Percentiles rank a stretch among this genome's conserved stretches.
These are phyloP conservation scores for Pascua sp. DNA, from an alignment of 1,284 basidiomycete genomes.

Conservation along the genomic window DNA sequence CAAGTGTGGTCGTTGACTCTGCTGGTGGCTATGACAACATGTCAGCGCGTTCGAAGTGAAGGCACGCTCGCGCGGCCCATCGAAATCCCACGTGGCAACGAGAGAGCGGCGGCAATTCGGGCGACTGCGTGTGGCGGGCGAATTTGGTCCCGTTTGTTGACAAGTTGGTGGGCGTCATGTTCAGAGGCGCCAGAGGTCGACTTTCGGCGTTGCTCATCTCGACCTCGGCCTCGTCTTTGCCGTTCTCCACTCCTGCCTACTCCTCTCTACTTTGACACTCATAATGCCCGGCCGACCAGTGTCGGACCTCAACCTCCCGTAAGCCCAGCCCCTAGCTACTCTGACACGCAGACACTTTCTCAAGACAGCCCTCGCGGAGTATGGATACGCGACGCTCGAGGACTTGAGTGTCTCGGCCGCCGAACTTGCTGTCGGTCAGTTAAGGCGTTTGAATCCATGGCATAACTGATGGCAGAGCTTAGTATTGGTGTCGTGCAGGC, in stretches of 20 bases:
- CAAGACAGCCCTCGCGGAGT: constrained; percentile 33
- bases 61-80: too few species aligned
- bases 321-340: not conserved
- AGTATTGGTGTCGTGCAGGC: constrained; percentile 28
- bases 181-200: too few species aligned
- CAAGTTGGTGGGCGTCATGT: too few species aligned
- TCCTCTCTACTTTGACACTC: not conserved
- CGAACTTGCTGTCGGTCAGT: constrained; percentile 39
- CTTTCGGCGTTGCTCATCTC: too few species aligned
- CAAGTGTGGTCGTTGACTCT: too few species aligned
- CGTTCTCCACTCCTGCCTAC: not conserved
- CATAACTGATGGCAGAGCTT: constrained; percentile 27
- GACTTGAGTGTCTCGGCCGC: constrained; percentile 25
- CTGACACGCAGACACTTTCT: constrained; percentile 24
- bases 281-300: constrained; percentile 1
- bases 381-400: constrained; percentile 31
- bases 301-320: constrained; percentile 16
- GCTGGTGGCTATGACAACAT: too few species aligned
- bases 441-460: not conserved
- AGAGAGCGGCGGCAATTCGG: too few species aligned
- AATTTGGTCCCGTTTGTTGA: too few species aligned
- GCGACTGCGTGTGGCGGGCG: too few species aligned
- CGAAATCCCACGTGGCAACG: too few species aligned
- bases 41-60: too few species aligned
- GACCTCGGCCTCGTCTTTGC: not conserved